Percentiles rank a stretch among this genome's conserved stretches.
Evolutionary conservation across 1,284 basidiomycete genomes (phyloP).

Genomic region (Apiotrichum siamense): DNA sequence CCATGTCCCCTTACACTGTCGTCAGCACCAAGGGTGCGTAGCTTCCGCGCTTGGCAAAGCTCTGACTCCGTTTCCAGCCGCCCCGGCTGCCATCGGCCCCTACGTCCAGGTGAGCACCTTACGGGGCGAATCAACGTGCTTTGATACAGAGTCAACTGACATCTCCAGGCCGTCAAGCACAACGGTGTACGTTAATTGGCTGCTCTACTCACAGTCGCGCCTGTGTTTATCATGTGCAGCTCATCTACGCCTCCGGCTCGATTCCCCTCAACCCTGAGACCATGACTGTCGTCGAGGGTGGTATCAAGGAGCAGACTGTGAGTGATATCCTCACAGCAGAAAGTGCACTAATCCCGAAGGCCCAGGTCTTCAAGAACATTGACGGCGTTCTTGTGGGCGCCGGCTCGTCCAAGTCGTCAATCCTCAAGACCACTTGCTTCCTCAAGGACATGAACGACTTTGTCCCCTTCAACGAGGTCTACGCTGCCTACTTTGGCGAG

Average conservation of each 20-base stretch:
- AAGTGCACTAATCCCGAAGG: constrained; percentile 31
- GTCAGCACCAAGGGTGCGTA: constrained; percentile 44
- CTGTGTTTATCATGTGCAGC: too few relatives aligned
- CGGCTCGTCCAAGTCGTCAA: constrained; percentile 66
- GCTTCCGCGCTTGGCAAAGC: background rate
- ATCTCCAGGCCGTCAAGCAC: constrained; percentile 70
- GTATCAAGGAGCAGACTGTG: constrained; percentile 73
- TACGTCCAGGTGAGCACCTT: constrained; percentile 57
- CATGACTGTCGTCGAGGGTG: constrained; percentile 68
- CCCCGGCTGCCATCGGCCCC: constrained; percentile 80
- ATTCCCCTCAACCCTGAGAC: constrained; percentile 76
- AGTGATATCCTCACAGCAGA: too few relatives aligned
- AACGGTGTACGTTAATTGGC: constrained; percentile 53
- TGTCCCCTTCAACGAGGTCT: constrained; percentile 65
- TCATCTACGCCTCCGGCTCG: constrained; percentile 85
- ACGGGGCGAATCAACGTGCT: too few relatives aligned
- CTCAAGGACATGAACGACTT: constrained; percentile 91
- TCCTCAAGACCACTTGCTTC: constrained; percentile 88
- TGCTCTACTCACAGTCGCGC: too few relatives aligned
- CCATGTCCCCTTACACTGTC: constrained; percentile 44
- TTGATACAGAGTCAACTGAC: constrained; percentile 1
- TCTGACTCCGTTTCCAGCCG: constrained; percentile 53
- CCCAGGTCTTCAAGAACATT: constrained; percentile 81
- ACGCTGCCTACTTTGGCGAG: constrained; percentile 72
- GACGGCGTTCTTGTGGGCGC: constrained; percentile 74